Percentiles rank a stretch among this genome's conserved stretches.
Conservation (phyloP, 495 filamentous ascomycete species). For the Oidiodendron maius region DNA sequence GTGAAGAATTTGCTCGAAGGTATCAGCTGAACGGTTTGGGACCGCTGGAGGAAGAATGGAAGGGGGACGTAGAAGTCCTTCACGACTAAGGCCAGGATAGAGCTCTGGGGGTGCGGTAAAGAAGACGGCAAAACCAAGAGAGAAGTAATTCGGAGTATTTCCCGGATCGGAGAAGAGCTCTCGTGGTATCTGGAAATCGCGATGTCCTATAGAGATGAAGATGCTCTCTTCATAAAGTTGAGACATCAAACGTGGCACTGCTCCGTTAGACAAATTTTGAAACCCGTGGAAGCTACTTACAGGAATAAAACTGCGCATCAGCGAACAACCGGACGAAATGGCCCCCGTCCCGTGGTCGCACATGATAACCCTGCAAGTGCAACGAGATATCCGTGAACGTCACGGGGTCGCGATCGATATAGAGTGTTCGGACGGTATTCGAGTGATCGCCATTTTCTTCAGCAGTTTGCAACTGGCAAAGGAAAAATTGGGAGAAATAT, state of each 20-base stretch:
- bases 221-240: slow-evolving; percentile 94
- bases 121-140: slow-evolving; percentile 85
- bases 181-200: slow-evolving; percentile 81
- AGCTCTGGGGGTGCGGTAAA: slow-evolving; percentile 73
- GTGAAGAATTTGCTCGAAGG: slow-evolving; percentile 79
- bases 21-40: slow-evolving; percentile 70
- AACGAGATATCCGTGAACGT: slow-evolving; percentile 86
- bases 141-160: slow-evolving; percentile 93
- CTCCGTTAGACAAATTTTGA: slow-evolving; percentile 10
- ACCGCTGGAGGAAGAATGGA: slow-evolving; percentile 78
- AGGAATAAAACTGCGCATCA: slow-evolving; percentile 91
- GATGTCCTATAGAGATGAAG: slow-evolving; percentile 81
- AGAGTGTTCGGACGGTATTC: slow-evolving; percentile 59
- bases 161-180: slow-evolving; percentile 81
- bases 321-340: slow-evolving; percentile 91
- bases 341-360: slow-evolving; percentile 71
- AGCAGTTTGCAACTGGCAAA: slow-evolving; percentile 64
- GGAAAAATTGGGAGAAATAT: slow-evolving; percentile 95
- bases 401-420: slow-evolving; percentile 89
- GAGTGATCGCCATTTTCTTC: slow-evolving; percentile 42
- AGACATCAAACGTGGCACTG: slow-evolving; percentile 82
- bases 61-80: slow-evolving; percentile 81
- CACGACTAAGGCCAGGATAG: slow-evolving; percentile 79
- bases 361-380: slow-evolving; percentile 91
- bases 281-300: slow-evolving; percentile 36